Conservation (phyloP, 352 stramenopile genomes). For the Globisporangium iwayamae region DNA sequence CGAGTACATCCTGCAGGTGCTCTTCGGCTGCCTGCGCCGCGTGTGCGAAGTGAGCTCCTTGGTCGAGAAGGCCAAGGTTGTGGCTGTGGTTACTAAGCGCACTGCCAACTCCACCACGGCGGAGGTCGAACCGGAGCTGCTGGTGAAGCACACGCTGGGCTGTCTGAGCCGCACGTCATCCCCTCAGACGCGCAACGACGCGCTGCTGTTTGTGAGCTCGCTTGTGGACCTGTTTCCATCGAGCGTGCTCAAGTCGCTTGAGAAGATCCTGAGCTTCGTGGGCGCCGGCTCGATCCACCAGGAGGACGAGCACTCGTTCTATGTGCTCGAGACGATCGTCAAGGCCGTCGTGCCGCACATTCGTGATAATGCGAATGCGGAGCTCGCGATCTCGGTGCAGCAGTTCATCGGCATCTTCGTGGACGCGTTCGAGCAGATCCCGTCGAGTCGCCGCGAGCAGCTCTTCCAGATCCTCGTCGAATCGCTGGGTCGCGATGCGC, state of each 20-base stretch:
- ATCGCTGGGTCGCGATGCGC: conserved; percentile 42
- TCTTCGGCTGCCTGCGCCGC: conserved; percentile 73
- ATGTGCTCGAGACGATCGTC: conserved; percentile 85
- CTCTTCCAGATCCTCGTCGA: conserved; percentile 69
- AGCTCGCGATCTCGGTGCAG: conserved; percentile 49
- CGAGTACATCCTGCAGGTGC: conserved; percentile 78
- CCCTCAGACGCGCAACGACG: conserved; percentile 77
- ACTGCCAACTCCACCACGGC: conserved; percentile 14
- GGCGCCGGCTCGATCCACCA: conserved; percentile 55
- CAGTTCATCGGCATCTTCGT: conserved; percentile 81
- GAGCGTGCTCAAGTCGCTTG: conserved; percentile 71
- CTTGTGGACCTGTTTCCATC: conserved; percentile 72
- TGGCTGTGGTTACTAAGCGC: not conserved
- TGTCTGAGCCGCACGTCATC: conserved; percentile 64
- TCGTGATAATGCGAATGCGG: conserved; percentile 14
- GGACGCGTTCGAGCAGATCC: conserved; percentile 65
- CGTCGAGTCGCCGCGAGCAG: conserved; percentile 42
- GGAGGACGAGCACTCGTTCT: conserved; percentile 85
- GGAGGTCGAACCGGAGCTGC: conserved; percentile 45
- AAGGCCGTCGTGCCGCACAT: conserved; percentile 79
- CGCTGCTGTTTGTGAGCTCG: conserved; percentile 75
- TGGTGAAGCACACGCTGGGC: conserved; percentile 79
- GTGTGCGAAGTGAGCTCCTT: conserved; percentile 48
- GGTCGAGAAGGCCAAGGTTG: conserved; percentile 3
- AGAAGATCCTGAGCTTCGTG: conserved; percentile 73